phyloP scores from a whole-genome alignment of 495 filamentous ascomycete species.

The Patellaria atrata region DNA sequence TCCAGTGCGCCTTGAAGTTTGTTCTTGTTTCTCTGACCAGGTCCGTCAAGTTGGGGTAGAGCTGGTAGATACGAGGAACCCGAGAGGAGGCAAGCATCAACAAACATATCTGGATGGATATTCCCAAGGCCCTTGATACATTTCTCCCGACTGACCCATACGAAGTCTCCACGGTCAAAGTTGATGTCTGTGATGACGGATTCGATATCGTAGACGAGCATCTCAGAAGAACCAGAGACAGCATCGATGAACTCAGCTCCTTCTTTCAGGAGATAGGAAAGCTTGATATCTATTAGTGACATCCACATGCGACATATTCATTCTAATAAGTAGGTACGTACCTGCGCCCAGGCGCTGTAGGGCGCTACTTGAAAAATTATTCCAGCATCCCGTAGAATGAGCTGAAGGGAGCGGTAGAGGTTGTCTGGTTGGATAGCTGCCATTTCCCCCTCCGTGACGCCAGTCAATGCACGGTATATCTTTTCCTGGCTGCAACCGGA shows the following conservation, averaged over 20 bases:
- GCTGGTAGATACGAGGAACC: slow-evolving; percentile 66
- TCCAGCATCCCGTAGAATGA: slow-evolving; percentile 49
- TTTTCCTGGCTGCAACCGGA: slow-evolving; percentile 60
- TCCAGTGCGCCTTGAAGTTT: slow-evolving; percentile 49
- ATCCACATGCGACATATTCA: neutral
- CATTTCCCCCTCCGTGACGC: slow-evolving; percentile 6
- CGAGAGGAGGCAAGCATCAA: slow-evolving; percentile 69
- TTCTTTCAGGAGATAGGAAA: slow-evolving; percentile 65
- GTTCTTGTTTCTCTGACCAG: slow-evolving; percentile 31
- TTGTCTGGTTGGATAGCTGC: slow-evolving; percentile 18
- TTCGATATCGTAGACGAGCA: slow-evolving; percentile 73
- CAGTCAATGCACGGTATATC: neutral
- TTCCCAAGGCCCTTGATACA: slow-evolving; percentile 56
- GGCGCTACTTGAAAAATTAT: slow-evolving; percentile 78
- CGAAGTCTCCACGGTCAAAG: slow-evolving; percentile 48
- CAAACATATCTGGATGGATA: slow-evolving; percentile 56
- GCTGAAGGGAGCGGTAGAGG: slow-evolving; percentile 38
- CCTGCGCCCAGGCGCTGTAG: slow-evolving; percentile 81
- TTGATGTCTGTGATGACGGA: slow-evolving; percentile 71
- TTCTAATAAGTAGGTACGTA: slow-evolving; percentile 23
- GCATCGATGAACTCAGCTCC: slow-evolving; percentile 56
- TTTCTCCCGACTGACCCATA: slow-evolving; percentile 54
- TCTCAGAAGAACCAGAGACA: slow-evolving; percentile 73
- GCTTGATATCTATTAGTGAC: slow-evolving; percentile 36
- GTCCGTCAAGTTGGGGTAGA: slow-evolving; percentile 58